Conservation (phyloP, 1,284 basidiomycete species). For the Ustilago esculenta region DNA sequence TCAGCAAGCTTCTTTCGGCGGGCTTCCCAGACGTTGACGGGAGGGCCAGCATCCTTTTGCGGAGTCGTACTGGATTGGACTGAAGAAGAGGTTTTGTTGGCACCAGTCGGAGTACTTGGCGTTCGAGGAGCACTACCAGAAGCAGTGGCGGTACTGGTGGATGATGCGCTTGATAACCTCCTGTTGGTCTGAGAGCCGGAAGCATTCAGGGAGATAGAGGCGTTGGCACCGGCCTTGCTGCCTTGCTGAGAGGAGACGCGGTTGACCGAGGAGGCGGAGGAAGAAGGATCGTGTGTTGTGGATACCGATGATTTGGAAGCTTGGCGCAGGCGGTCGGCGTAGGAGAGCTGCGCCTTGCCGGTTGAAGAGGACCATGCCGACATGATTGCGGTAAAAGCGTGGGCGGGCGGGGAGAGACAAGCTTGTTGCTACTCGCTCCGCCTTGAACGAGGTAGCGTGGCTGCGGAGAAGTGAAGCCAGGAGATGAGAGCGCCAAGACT, state of each 20-base stretch:
- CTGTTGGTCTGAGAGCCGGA: constrained; percentile 2
- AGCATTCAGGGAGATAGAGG: constrained; percentile 1
- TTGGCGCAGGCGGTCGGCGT: constrained; percentile 51
- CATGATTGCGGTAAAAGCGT: constrained; percentile 27
- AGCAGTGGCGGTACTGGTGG: background rate
- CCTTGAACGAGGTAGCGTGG: no score
- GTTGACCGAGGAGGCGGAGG: constrained; percentile 6
- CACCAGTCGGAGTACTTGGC: background rate
- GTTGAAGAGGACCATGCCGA: constrained; percentile 51
- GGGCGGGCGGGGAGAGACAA: constrained; percentile 9
- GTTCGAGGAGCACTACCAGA: constrained; percentile 4
- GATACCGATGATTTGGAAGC: constrained; percentile 32
- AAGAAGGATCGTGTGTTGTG: constrained; percentile 9
- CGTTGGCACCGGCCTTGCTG: background rate
- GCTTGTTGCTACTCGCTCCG: constrained; percentile 18
- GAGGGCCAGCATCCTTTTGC: constrained; percentile 6
- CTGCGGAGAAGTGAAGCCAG: no score
- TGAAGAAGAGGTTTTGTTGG: background rate
- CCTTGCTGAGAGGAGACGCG: constrained; percentile 3
- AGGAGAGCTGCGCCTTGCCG: constrained; percentile 53
- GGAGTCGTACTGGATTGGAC: background rate
- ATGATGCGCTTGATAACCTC: constrained; percentile 10
- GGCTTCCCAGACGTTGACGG: constrained; percentile 55
- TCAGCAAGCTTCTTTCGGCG: constrained; percentile 48
- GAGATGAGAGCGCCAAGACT: no score